Evolutionary conservation across 2,329 filamentous ascomycete genomes (phyloP).

Genomic region (Ploettnerulaceae sp.): DNA sequence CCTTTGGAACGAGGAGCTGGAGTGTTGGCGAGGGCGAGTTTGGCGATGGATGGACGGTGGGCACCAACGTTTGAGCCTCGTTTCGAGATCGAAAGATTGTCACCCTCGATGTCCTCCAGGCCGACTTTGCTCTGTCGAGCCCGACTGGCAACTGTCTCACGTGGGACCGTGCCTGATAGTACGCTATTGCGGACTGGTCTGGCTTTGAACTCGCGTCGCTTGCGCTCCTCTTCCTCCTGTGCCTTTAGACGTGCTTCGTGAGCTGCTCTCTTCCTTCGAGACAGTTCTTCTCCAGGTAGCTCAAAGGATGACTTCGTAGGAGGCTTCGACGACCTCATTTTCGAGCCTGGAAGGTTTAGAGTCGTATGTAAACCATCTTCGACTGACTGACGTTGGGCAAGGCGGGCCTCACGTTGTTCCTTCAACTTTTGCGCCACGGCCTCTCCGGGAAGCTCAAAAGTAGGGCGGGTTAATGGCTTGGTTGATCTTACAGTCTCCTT

Average conservation of each 20-base stretch:
- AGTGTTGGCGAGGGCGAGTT: conserved; percentile 32
- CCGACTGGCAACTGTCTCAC: conserved; percentile 54
- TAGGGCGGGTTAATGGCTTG: conserved; percentile 50
- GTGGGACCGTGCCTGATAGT: conserved; percentile 39
- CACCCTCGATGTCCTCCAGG: conserved; percentile 26
- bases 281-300: conserved; percentile 57
- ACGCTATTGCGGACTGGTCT: conserved; percentile 47
- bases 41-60: conserved; percentile 34
- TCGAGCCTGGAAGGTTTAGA: conserved; percentile 37
- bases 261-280: conserved; percentile 45
- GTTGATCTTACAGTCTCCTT: conserved; percentile 47
- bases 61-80: conserved; percentile 31
- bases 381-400: conserved; percentile 36
- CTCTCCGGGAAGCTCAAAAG: conserved; percentile 60
- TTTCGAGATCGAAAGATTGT: conserved; percentile 24
- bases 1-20: conserved; percentile 29
- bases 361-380: conserved; percentile 37
- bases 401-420: conserved; percentile 54
- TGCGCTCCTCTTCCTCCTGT: conserved; percentile 56
- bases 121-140: conserved; percentile 46
- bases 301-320: conserved; percentile 54
- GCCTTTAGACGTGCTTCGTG: conserved; percentile 50
- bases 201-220: conserved; percentile 60
- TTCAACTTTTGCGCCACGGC: conserved; percentile 53
- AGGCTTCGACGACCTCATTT: conserved; percentile 47